Evolutionary conservation across 2,329 filamentous ascomycete genomes (phyloP).

Genomic region (Arthrobotrys musiformis): DNA sequence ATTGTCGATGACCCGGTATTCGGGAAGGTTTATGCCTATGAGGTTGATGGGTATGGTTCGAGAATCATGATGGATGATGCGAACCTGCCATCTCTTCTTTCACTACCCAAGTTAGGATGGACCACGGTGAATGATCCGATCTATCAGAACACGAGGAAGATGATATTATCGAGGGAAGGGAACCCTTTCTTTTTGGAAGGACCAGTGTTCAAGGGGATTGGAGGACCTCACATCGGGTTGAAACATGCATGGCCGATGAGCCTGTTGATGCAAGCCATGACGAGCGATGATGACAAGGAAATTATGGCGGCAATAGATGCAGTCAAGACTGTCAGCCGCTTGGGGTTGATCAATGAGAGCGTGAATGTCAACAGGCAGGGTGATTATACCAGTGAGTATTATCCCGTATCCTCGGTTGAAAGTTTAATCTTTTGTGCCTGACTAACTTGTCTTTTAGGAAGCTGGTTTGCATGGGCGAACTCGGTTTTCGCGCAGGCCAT

Average conservation of each 20-base stretch:
- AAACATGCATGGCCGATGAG: slow-evolving; percentile 97
- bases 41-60: slow-evolving; percentile 87
- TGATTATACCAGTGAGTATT: slow-evolving; percentile 77
- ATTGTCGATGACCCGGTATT: slow-evolving; percentile 79
- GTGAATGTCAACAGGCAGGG: slow-evolving; percentile 79
- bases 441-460: slow-evolving; percentile 65
- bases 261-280: slow-evolving; percentile 89
- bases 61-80: slow-evolving; percentile 88
- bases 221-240: slow-evolving; percentile 82
- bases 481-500: slow-evolving; percentile 95
- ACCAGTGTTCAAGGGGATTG: slow-evolving; percentile 82
- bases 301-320: slow-evolving; percentile 77
- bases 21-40: slow-evolving; percentile 84
- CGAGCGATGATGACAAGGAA: slow-evolving; percentile 82
- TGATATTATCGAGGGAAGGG: slow-evolving; percentile 77
- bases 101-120: slow-evolving; percentile 82
- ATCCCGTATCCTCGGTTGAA: neutral
- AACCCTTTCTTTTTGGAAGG: slow-evolving; percentile 92
- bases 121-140: slow-evolving; percentile 72
- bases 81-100: slow-evolving; percentile 83
- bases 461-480: slow-evolving; percentile 99
- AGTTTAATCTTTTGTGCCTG: neutral
- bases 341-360: slow-evolving; percentile 91
- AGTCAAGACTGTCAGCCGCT: slow-evolving; percentile 78
- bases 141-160: slow-evolving; percentile 88